These are phyloP conservation scores for Ceratocystis alfenasii DNA, from an alignment of 2,329 filamentous ascomycete species.

Conservation along the genomic window DNA sequence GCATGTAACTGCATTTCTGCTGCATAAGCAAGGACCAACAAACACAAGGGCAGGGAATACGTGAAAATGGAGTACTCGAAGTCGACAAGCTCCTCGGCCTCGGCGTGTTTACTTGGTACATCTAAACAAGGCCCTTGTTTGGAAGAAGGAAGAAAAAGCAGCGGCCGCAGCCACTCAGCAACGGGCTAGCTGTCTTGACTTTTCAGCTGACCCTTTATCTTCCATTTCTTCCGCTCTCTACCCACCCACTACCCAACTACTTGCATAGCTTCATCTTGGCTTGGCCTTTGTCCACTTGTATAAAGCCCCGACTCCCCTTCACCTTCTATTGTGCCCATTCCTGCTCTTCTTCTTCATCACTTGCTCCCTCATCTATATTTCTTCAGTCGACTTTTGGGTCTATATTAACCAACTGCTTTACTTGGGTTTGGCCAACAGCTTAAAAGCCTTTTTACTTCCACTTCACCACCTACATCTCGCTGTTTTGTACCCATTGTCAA, in stretches of 20 bases:
- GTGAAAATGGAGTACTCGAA: neutral
- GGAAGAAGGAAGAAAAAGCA: neutral
- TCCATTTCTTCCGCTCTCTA: neutral
- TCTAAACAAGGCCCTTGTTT: neutral
- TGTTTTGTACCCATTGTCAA: neutral
- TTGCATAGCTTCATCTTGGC: no score
- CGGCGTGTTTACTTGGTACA: neutral
- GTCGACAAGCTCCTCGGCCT: neutral
- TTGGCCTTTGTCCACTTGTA: no score
- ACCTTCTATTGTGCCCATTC: neutral
- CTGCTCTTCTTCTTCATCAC: constrained; percentile 4
- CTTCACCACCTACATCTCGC: neutral
- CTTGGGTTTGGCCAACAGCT: neutral
- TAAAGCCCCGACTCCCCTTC: neutral
- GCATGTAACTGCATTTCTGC: neutral
- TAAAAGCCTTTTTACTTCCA: neutral
- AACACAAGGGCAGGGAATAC: neutral
- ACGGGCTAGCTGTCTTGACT: neutral
- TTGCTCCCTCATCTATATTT: neutral
- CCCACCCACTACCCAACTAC: neutral
- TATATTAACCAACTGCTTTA: neutral
- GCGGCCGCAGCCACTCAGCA: neutral
- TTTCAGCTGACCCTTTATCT: constrained; percentile 5
- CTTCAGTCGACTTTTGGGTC: neutral
- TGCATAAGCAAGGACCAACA: constrained; percentile 7